These are phyloP conservation scores for Cinnamomum micranthum DNA, from an alignment of 164 flowering plant species.

Conservation along the genomic window DNA sequence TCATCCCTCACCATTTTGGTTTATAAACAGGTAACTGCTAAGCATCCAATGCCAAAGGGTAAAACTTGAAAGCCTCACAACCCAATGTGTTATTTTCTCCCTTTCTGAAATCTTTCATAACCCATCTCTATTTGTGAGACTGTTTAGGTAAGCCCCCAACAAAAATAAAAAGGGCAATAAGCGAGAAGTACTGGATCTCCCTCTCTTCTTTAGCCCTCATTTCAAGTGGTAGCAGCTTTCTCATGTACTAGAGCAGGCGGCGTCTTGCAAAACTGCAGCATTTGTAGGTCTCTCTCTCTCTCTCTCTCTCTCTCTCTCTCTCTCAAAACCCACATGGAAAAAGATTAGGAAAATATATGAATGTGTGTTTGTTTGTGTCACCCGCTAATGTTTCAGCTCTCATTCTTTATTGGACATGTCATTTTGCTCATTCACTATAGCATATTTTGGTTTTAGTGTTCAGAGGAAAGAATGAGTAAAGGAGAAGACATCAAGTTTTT, in stretches of 20 bases:
- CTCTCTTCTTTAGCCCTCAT: background rate
- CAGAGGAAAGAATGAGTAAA: constrained; percentile 48
- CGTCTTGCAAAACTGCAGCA: background rate
- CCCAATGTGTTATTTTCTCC: no score
- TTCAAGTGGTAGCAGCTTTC: background rate
- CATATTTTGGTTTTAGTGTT: background rate
- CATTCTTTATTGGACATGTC: background rate
- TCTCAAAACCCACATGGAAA: background rate
- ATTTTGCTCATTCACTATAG: background rate
- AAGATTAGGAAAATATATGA: background rate
- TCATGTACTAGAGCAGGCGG: background rate
- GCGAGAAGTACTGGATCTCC: background rate
- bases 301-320: no score
- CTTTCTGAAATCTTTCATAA: no score
- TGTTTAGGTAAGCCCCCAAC: no score
- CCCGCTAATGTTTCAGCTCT: background rate
- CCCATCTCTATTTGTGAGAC: no score
- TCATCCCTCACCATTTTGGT: no score
- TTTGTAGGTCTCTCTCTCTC: background rate
- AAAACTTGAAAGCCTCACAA: no score
- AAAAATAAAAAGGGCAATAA: no score
- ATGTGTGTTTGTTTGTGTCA: background rate
- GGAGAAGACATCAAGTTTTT: constrained; percentile 65
- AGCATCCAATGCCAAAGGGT: no score
- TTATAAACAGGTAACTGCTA: no score